Conservation (phyloP, 1,284 basidiomycete genomes). For the Marasmius tenuissimus region DNA sequence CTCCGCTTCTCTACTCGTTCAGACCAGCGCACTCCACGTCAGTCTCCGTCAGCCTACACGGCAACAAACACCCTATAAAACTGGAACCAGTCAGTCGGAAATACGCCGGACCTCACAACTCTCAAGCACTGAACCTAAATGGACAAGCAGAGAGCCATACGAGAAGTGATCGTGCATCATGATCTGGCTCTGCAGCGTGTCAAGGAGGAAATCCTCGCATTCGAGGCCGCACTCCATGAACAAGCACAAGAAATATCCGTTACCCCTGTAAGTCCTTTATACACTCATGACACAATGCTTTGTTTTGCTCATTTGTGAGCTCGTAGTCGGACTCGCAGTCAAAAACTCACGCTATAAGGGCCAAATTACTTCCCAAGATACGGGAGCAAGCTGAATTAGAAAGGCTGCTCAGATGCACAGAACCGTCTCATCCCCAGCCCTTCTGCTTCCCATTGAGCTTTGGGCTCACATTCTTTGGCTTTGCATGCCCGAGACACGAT, state of each 20-base stretch:
- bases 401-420: neutral
- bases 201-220: neutral
- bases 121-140: neutral
- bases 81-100: too few relatives aligned
- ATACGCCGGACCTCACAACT: too few relatives aligned
- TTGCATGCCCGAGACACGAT: constrained; percentile 22
- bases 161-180: neutral
- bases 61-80: too few relatives aligned
- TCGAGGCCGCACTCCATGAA: neutral
- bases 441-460: constrained; percentile 3
- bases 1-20: too few relatives aligned
- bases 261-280: too few relatives aligned
- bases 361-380: neutral
- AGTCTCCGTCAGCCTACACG: too few relatives aligned
- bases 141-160: neutral
- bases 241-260: too few relatives aligned
- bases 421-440: neutral
- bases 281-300: too few relatives aligned
- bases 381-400: neutral
- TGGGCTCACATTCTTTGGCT: constrained; percentile 23
- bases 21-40: too few relatives aligned
- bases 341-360: neutral
- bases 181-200: neutral
- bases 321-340: neutral
- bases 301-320: too few relatives aligned